A percentile compares a stretch with the other conserved stretches of the same genome.
Evolutionary conservation across 2,329 filamentous ascomycete species (phyloP).

Genomic region (Clonostachys byssicola): DNA sequence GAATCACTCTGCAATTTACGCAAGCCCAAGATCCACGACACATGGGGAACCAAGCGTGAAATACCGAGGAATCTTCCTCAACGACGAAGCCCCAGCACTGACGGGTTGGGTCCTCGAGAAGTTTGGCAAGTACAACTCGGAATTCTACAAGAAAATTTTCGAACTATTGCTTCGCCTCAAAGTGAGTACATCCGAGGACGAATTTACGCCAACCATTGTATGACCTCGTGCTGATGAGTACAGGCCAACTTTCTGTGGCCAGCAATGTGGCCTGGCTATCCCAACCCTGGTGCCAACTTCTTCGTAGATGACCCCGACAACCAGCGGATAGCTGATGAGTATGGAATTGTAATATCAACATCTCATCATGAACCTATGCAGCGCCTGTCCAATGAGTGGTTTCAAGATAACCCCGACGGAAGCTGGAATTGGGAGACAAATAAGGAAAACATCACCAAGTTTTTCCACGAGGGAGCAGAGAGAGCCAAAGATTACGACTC

Average conservation of each 20-base stretch:
- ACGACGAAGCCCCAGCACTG: constrained; percentile 43
- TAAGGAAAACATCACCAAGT: constrained; percentile 45
- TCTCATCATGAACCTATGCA: constrained; percentile 65
- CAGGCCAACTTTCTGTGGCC: constrained; percentile 62
- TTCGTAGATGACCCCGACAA: constrained; percentile 57
- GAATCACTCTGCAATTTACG: constrained; percentile 41
- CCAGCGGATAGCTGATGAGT: constrained; percentile 55
- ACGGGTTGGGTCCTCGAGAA: constrained; percentile 51
- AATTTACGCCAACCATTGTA: neutral
- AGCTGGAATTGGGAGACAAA: constrained; percentile 59
- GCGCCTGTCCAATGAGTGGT: constrained; percentile 47
- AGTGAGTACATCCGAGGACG: neutral
- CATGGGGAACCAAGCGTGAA: constrained; percentile 52
- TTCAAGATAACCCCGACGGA: constrained; percentile 32
- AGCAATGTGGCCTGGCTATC: constrained; percentile 55
- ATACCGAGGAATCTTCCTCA: constrained; percentile 59
- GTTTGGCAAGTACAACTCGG: constrained; percentile 43
- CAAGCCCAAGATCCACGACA: constrained; percentile 17
- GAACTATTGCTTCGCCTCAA: constrained; percentile 57
- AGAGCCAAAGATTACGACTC: constrained; percentile 53
- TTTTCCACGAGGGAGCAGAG: constrained; percentile 51
- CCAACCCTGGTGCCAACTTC: constrained; percentile 49
- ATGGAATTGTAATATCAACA: constrained; percentile 60
- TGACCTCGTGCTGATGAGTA: neutral
- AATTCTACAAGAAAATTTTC: constrained; percentile 59